Percentiles rank a stretch among this genome's conserved stretches.
These are phyloP conservation scores for Ascoidea rubescens DNA, from an alignment of 805 yeast species.

Conservation along the genomic window DNA sequence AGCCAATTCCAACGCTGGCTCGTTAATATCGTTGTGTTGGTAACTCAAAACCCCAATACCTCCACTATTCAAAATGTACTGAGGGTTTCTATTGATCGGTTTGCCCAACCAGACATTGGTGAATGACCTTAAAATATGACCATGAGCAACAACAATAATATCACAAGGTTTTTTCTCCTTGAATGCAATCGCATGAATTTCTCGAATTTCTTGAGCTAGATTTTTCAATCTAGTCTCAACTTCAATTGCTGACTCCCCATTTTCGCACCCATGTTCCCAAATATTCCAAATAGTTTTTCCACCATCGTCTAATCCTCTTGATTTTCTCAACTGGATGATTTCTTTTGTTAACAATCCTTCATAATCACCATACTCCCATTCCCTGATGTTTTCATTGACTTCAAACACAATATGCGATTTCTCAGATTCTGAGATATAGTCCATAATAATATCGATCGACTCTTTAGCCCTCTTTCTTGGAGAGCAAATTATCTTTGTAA, in stretches of 20 bases:
- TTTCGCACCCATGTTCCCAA: conserved; percentile 89
- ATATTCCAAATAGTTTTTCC: conserved; percentile 47
- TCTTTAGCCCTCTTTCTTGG: conserved; percentile 73
- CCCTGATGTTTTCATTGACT: conserved; percentile 61
- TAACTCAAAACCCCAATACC: conserved; percentile 88
- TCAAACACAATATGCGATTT: conserved; percentile 29
- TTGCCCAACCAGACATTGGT: conserved; percentile 77
- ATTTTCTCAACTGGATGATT: conserved; percentile 44
- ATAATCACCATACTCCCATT: conserved; percentile 95
- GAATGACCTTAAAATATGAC: conserved; percentile 81
- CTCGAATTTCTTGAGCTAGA: conserved; percentile 49
- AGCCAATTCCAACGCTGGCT: conserved; percentile 76
- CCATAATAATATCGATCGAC: conserved; percentile 52
- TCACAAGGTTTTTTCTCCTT: conserved; percentile 45
- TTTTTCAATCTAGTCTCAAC: conserved; percentile 63
- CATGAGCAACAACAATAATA: conserved; percentile 79
- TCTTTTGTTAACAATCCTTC: conserved; percentile 70
- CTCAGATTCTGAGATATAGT: conserved; percentile 18
- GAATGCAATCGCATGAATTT: conserved; percentile 41
- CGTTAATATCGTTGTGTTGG: conserved; percentile 71
- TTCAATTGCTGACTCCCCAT: conserved; percentile 60
- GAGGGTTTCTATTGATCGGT: conserved; percentile 49
- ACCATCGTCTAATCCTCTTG: conserved; percentile 40
- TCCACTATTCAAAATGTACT: conserved; percentile 83
- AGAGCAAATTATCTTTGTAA: conserved; percentile 59